Evolutionary conservation across 495 filamentous ascomycete genomes (phyloP), one percentile per base, ranked within the genome.

Genomic region (Podospora australis): DNA sequence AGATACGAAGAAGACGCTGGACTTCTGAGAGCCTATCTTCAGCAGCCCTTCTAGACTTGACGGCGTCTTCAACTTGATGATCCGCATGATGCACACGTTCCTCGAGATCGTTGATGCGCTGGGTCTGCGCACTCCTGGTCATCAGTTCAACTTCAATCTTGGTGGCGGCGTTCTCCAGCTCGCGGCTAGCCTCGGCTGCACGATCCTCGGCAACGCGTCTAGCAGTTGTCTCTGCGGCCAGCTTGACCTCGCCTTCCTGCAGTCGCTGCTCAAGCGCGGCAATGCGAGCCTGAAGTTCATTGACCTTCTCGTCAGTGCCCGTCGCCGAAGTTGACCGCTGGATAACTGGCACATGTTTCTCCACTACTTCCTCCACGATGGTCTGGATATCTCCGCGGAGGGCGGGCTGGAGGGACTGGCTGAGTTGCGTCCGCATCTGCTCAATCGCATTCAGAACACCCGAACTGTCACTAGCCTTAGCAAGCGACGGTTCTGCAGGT

Each of bases 21-120:
- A 82, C 73, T 56, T 92, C 84, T 29, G 77, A 73, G 21, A 89
- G 71, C 44, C 80, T 80, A 58, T 90, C 86, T 58, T 91, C 85
- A 2, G 82, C 79, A 7, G 79, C 77, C 39, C 81, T 75, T 39
- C 88, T 79, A 38, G 63, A 66, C 36, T 80, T 77, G 50, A 82
- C 71, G 54, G 92, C 88, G 24, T 78, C 69, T 49, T 75, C 70
- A 0, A 63, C 64, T 39, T 66, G 63, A 13, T 44, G 53, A 41
- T 78, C 74, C 5, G 71, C 67, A 28, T 59, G 53, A 24, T 59
- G 62, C 36, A 70, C 59, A 40, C 66, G 62, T 1, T 73, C 71
- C 39, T 75, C 71, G 0, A 76, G 64, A 43, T 75, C 72, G 28
- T 62, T 56, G 30, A 74, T 64, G 30, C 71, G 69, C 65, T 71